Evolutionary conservation across 73 alveolate genomes (phyloP), one percentile per base, ranked within the genome.

Genomic region (Diophrys sp.): DNA sequence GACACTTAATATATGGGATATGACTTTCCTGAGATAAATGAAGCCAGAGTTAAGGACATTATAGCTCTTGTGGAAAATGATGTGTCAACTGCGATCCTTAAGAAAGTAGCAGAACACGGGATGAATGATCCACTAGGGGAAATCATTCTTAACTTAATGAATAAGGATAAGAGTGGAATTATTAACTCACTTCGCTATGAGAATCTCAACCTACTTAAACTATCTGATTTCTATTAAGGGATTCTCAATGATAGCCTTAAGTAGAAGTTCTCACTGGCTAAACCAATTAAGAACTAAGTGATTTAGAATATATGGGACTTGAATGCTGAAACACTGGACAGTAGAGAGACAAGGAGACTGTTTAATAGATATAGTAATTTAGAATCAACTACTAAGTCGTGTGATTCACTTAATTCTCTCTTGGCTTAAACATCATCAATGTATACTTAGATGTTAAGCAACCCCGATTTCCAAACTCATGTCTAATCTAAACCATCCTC

Each of bases 1-100:
- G 74, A 75, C 30, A 56, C 55, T 57, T 26, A 54, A 67, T 24
- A 75, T 55, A 33, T 75, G 62, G 74, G 75, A n/a, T 25, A 67
- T 31, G 68, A 56, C 24, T 53, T 34, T 54, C 67, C 44, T 1
- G 71, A 56, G 32, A 31, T 75, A 25, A 75, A 57, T 29, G 72
- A 75, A 31, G 33, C 75, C 2, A 75, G 44, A 57, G 18, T 44
- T 44, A 44, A 44, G 18, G 62, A 44, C 18, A 18, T 44, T 44
- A 44, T 44, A 44, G 62, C 62, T 5, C 62, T 44, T 44, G 18
- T 44, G 18, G 62, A 44, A 44, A 18, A 18, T 5, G 62, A 44
- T 44, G 62, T 44, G 5, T 11, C 5, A 11, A 5, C 62, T 11
- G 62, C n/a, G 5, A 44, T 44, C 18, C 5, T 44, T 44, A 44